These are phyloP conservation scores for Chloromonas sp. DNA, from an alignment of 163 green algal species.

Conservation along the genomic window DNA sequence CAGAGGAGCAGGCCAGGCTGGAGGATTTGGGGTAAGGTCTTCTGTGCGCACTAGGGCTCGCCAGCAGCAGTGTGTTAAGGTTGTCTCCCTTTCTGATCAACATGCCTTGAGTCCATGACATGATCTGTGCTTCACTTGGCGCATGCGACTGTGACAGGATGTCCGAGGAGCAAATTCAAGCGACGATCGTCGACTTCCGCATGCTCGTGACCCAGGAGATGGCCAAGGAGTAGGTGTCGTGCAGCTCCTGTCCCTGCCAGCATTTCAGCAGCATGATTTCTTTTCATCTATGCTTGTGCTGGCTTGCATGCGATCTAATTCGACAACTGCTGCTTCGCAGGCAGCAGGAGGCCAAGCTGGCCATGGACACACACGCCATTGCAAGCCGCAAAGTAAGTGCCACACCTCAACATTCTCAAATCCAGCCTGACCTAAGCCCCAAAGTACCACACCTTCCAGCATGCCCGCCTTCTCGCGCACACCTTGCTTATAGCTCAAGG, in stretches of 20 bases:
- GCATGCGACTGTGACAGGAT: constrained; percentile 21
- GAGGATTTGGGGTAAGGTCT: constrained; percentile 64
- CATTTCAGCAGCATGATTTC: not conserved
- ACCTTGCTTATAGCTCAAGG: not conserved
- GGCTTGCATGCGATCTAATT: too few species aligned
- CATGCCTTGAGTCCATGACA: not conserved
- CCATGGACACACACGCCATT: not conserved
- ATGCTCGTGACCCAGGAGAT: constrained; percentile 25
- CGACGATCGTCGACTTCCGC: constrained; percentile 30
- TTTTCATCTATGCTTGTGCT: too few species aligned
- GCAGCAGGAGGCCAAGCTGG: not conserved
- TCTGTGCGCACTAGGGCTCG: not conserved
- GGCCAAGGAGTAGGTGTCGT: constrained; percentile 54
- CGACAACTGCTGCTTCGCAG: not conserved
- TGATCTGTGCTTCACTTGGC: not conserved
- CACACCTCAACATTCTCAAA: too few species aligned
- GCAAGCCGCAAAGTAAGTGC: too few species aligned
- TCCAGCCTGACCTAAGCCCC: not conserved
- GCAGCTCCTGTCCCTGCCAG: not conserved
- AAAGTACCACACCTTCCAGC: not conserved
- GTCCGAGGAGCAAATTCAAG: constrained; percentile 55
- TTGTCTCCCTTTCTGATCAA: not conserved
- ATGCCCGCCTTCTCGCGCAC: not conserved
- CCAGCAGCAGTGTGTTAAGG: not conserved
- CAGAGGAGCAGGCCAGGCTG: constrained; percentile 66